Evolutionary conservation across 495 filamentous ascomycete genomes (phyloP).

Genomic region (Penicillium angulare): DNA sequence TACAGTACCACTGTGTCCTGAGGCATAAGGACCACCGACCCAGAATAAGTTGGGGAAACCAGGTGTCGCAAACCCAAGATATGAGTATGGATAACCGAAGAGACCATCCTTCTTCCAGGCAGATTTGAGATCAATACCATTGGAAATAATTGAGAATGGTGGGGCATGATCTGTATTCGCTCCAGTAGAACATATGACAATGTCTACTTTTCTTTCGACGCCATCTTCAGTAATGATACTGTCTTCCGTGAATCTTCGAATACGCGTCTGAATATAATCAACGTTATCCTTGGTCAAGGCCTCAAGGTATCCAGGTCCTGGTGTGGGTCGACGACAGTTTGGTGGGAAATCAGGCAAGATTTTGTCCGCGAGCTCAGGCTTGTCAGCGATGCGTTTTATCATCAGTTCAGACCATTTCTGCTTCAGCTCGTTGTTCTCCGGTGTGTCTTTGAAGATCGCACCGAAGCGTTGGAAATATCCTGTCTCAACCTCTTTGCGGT

Average conservation of each 20-base stretch:
- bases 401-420: conserved; percentile 53
- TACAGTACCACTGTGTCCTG: conserved; percentile 50
- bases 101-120: conserved; percentile 52
- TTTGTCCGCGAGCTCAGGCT: conserved; percentile 52
- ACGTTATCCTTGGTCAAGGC: conserved; percentile 64
- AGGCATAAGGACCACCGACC: conserved; percentile 48
- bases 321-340: conserved; percentile 68
- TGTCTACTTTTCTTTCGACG: conserved; percentile 49
- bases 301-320: conserved; percentile 71
- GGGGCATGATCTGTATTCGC: conserved; percentile 59
- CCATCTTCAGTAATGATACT: conserved; percentile 58
- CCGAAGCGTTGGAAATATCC: conserved; percentile 58
- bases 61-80: conserved; percentile 60
- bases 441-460: conserved; percentile 53
- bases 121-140: conserved; percentile 47
- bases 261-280: conserved; percentile 54
- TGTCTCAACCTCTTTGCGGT: conserved; percentile 50
- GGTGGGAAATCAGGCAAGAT: conserved; percentile 65
- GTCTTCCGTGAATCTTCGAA: conserved; percentile 54
- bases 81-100: conserved; percentile 62
- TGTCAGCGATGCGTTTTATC: conserved; percentile 47
- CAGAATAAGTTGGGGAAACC: conserved; percentile 65
- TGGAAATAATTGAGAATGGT: conserved; percentile 55
- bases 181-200: conserved; percentile 68
- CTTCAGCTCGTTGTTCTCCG: conserved; percentile 46